Base-by-base conservation (phyloP, 139 green algal genomes). In the Mychonastes homosphaera region DNA sequence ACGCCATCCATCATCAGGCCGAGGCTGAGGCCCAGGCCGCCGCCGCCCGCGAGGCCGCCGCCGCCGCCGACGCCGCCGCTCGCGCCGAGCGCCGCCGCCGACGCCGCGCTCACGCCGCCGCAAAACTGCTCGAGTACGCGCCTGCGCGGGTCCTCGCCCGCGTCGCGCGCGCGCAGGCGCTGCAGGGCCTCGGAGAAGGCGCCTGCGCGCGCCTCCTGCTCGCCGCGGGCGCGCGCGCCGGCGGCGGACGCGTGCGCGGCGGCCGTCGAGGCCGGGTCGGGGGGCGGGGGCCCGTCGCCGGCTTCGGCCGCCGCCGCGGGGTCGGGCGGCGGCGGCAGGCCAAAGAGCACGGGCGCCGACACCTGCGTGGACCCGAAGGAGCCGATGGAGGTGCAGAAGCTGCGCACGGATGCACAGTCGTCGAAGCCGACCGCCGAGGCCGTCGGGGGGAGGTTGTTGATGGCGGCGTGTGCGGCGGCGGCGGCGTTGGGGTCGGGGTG, bases 321-420 rank as follows among this genome's bases (percentile, higher is more conserved):
- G 9, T 52, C 44, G 28, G 44, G 15, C 12, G 12, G 1, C 44
- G 13, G n/a, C n/a, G n/a, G n/a, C n/a, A n/a, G n/a, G n/a, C n/a
- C n/a, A n/a, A n/a, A n/a, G n/a, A n/a, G n/a, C n/a, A n/a, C n/a
- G n/a, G n/a, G n/a, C n/a, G n/a, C n/a, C n/a, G n/a, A n/a, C 47
- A 54, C 47, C 1, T 40, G 10, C 18, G 53, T 61, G 29, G 34
- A 49, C n/a, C 26, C 53, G n/a, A 28, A 50, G 26, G 53, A 61
- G 26, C n/a, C n/a, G n/a, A 61, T 50, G 24, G 53, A 61, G 4
- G 53, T 61, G 23, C 26, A 40, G n/a, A 50, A 61, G 36, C 53
- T 61, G 2, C 29, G 36, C 38, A 61, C 28, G 35, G 38, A 51
- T 24, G 24, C 53, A 13, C 53, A 61, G 13, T 61, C 53, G 46